These are phyloP conservation scores for Mastigamoeba balamuthi DNA, from an alignment of 78 protist species.

Conservation along the genomic window DNA sequence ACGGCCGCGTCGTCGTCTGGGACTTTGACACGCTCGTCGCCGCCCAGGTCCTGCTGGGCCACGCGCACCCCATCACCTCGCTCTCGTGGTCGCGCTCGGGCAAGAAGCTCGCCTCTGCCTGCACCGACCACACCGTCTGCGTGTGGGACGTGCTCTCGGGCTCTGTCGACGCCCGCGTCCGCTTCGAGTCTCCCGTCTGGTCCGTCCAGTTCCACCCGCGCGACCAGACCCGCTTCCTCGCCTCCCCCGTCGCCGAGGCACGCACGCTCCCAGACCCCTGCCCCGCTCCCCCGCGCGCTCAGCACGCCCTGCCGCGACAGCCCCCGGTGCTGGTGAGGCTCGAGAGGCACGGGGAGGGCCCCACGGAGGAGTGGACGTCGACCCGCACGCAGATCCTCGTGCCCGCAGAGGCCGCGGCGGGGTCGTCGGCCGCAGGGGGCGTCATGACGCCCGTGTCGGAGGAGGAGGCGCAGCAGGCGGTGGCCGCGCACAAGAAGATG, in stretches of 20 bases:
- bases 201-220: constrained; percentile 44
- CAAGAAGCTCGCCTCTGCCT: constrained; percentile 4
- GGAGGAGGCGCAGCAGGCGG: too few relatives aligned
- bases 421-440: too few relatives aligned
- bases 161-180: not conserved
- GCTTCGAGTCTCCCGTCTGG: constrained; percentile 3
- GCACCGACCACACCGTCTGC: constrained; percentile 21
- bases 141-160: constrained; percentile 30
- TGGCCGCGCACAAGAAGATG: too few relatives aligned
- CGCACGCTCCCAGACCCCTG: too few relatives aligned
- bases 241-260: not conserved
- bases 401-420: too few relatives aligned
- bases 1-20: constrained; percentile 39
- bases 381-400: too few relatives aligned
- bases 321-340: too few relatives aligned
- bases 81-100: constrained; percentile 43
- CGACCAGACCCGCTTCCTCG: constrained; percentile 7
- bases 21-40: constrained; percentile 50
- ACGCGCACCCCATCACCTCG: not conserved
- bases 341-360: too few relatives aligned
- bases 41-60: not conserved
- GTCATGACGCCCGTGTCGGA: too few relatives aligned
- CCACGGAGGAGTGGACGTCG: too few relatives aligned
- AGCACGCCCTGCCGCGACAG: too few relatives aligned
- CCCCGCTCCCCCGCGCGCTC: too few relatives aligned